phyloP scores from a whole-genome alignment of 2,329 filamentous ascomycete species.

The Colletotrichum tanaceti region DNA sequence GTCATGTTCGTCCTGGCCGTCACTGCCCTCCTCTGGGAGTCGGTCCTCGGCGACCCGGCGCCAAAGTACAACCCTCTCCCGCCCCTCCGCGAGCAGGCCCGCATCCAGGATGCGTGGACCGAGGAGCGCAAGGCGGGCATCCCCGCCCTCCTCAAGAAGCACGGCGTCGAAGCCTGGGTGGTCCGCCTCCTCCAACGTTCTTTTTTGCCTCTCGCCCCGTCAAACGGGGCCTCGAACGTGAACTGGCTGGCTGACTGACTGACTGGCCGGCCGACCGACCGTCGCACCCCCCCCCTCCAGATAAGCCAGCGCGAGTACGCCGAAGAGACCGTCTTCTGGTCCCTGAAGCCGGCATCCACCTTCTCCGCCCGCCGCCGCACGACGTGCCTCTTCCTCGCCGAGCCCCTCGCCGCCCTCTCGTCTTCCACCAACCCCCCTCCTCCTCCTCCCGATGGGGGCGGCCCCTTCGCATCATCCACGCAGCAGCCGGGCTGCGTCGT shows the following conservation, averaged over 20 bases:
- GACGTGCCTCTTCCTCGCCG: conserved; percentile 61
- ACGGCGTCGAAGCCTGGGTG: conserved; percentile 62
- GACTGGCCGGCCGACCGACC: too few relatives aligned
- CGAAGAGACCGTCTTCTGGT: conserved; percentile 64
- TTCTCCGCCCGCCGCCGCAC: conserved; percentile 63
- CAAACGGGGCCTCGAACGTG: background rate
- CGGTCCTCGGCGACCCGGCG: conserved; percentile 8
- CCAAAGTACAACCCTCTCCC: conserved; percentile 54
- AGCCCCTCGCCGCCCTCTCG: conserved; percentile 41
- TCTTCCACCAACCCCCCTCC: conserved; percentile 28
- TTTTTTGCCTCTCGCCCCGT: too few relatives aligned
- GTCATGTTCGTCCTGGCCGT: conserved; percentile 12
- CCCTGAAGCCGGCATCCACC: conserved; percentile 57
- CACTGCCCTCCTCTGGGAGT: conserved; percentile 14
- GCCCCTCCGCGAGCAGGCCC: conserved; percentile 56
- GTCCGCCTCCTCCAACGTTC: conserved; percentile 47
- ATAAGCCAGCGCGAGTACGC: conserved; percentile 64
- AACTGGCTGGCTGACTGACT: background rate
- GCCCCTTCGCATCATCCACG: conserved; percentile 55
- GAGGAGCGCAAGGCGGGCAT: conserved; percentile 55
- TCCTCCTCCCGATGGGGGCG: too few relatives aligned
- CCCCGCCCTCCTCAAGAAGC: conserved; percentile 56
- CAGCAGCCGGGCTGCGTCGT: conserved; percentile 45
- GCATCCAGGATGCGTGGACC: conserved; percentile 58
- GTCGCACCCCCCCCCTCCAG: conserved; percentile 47